Evolutionary conservation across 208 protist species (phyloP), one percentile per base, ranked within the genome.

Genomic region (Crithidia fasciculata): DNA sequence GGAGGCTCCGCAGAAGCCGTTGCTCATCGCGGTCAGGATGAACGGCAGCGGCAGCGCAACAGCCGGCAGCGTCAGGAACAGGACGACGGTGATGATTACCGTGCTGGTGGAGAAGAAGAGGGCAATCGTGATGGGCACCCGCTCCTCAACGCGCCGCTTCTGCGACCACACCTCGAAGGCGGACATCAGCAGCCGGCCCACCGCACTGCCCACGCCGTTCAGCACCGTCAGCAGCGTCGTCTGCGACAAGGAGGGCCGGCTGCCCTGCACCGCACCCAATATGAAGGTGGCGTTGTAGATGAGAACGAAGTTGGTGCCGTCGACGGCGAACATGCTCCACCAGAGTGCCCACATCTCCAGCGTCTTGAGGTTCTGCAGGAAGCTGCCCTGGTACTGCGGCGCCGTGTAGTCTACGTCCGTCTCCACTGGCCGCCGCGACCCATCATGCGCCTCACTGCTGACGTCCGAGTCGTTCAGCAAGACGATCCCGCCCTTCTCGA

Each of bases 351-450:
- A 91, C 16, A 91, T 56, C 12, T 81, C 37, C 8, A 80, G 41
- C 7, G 82, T 79, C 52, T 62, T 58, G 10, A 80, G 36, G 65
- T 74, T 88, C 28, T 80, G 72, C 19, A 79, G 45, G 72, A 91
- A 91, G 7, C 57, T 66, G 56, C 69, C 78, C 62, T 87, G 83
- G 69, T 88, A 91, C 74, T 86, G 81, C 36, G 86, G 86, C 5
- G 83, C 81, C 45, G 86, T 73, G 81, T 85, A 91, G 71, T 91
- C 86, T 12, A 88, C 68, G 16, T 90, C 82, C 28, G 74, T 81
- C 50, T 66, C 74, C 37, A 81, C 64, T 10, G 13, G 47, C 36
- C 7, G 16, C 39, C 28, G 28, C 28, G 28, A 13, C 8, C 37
- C 5, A n/a, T 15, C 54, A 18, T 5, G 39, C 7, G 10, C 6